Conservation (phyloP, 2,329 filamentous ascomycete genomes). For the Corniculantispora saksenae region DNA sequence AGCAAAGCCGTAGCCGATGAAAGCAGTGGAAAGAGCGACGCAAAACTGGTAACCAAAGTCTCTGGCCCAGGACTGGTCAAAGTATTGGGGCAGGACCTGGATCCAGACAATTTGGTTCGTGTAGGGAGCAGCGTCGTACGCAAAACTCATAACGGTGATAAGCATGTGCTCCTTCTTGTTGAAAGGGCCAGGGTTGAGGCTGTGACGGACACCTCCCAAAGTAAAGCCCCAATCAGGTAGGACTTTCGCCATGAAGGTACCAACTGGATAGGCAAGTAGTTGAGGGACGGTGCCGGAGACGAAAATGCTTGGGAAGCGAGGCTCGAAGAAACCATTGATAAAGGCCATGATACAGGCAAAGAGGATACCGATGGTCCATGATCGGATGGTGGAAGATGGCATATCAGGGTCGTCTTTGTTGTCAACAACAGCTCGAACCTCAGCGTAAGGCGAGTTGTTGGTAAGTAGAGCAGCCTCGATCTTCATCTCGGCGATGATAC, state of each 20-base stretch:
- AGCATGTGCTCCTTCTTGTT: conserved; percentile 59
- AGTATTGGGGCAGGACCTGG: conserved; percentile 49
- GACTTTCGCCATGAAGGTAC: conserved; percentile 44
- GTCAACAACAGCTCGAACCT: conserved; percentile 55
- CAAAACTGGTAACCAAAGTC: conserved; percentile 52
- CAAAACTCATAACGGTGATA: conserved; percentile 58
- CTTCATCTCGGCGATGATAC: conserved; percentile 52
- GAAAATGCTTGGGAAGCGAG: conserved; percentile 52
- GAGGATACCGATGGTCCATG: conserved; percentile 51
- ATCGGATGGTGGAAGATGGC: conserved; percentile 53
- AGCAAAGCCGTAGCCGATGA: conserved; percentile 57
- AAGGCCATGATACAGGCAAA: conserved; percentile 49
- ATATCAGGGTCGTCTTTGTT: conserved; percentile 52
- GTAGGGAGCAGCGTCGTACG: conserved; percentile 47
- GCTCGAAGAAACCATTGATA: conserved; percentile 57
- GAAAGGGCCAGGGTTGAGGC: conserved; percentile 53
- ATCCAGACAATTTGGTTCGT: conserved; percentile 53
- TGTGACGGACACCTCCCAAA: conserved; percentile 40
- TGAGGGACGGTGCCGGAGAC: conserved; percentile 56
- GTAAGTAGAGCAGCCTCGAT: conserved; percentile 52
- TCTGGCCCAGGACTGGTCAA: conserved; percentile 51
- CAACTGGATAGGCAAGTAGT: conserved; percentile 52
- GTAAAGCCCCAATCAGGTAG: conserved; percentile 49
- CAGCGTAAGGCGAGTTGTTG: conserved; percentile 57
- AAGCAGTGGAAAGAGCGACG: conserved; percentile 52